Evolutionary conservation across 257 asterid genomes (phyloP), one percentile per base, ranked within the genome.

Genomic region (Euphrasia confusa): DNA sequence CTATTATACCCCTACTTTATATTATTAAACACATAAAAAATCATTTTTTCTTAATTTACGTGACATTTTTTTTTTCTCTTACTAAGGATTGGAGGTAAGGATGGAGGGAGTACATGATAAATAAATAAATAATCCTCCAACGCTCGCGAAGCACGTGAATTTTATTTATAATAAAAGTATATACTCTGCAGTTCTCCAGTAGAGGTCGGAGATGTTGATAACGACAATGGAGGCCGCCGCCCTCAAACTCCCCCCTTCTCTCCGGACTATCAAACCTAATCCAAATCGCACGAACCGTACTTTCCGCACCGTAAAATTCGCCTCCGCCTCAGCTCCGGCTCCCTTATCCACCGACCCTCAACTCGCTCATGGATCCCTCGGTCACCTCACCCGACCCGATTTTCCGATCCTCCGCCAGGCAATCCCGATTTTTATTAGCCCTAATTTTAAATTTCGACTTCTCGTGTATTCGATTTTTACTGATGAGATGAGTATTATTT

Each of bases 361-460:
- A 27, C 79, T 80, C 30, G 90, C 85, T 14, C 81, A 89, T 13
- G 81, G 75, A 54, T 88, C 98, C 26, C 85, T 92, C 54, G 96
- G 95, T 0, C 79, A 85, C 74, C 68, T 70, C 48, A 82, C 92
- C 63, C 87, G 87, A 5, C 80, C 86, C 63, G 95, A 87, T 72
- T 93, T 93, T 63, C 99, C 99, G 15, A 89, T 93, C 54, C 97
- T 93, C 49, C 87, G 82, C 69, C 97, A 92, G 97, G 99, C 64
- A 70, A 3, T 10, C 32, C 24, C 42, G 7, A 47, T 58, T 67
- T 47, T 53, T 1, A 61, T 30, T 17, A 18, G 7, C 53, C 44
- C 35, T 14, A 26, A 49, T 62, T 69, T 48, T 39, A 4, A 14
- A 30, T 49, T 13, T 10, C 5, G 9, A 8, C 8, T 37, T 37